Evolutionary conservation across 2,329 filamentous ascomycete species (phyloP), one percentile per base, ranked within the genome.

Genomic region (Penicillium italicum): DNA sequence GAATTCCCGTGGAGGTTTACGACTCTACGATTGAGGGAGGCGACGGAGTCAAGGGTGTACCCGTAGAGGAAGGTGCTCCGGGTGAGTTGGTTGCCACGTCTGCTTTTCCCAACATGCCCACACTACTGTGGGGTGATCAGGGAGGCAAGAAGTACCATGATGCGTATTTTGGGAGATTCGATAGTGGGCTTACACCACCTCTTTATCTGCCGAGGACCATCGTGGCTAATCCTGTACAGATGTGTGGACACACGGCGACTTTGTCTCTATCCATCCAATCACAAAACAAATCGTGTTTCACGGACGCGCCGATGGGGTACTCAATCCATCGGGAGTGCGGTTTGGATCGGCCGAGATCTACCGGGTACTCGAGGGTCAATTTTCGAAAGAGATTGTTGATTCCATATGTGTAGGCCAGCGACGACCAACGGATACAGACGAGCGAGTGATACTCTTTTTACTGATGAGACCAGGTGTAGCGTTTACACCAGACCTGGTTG

Each of bases 341-440:
- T 95, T 94, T 65, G 90, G 90, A 0, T 88, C 85, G 5, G 85
- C 88, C 0, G 90, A 94, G 71, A 88, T 94, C 33, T 95, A 94
- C 71, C 82, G 81, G 12, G 87, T 92, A 1, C 72, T 92, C 4
- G 72, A 74, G 46, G 63, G 62, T 30, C 58, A 81, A 42, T 92
- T 63, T 41, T 37, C 57, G 1, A 20, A 53, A 12, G 62, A 79
- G 50, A 75, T 94, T 3, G 79, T 79, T 9, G 90, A 94, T 68
- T 85, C 85, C 38, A 80, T 94, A 20, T 92, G 89, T 57, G 89
- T 94, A 0, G 90, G 90, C 0, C 89, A 92, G 73, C 77, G 89
- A 24, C 73, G 90, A 36, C 83, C 84, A 1, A 62, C 73, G 7
- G 83, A 85, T 63, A 62, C 60, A 5, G 83, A 85, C 62, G 83